Conservation (phyloP, 805 yeast genomes). For the Candida sanyiensis region DNA sequence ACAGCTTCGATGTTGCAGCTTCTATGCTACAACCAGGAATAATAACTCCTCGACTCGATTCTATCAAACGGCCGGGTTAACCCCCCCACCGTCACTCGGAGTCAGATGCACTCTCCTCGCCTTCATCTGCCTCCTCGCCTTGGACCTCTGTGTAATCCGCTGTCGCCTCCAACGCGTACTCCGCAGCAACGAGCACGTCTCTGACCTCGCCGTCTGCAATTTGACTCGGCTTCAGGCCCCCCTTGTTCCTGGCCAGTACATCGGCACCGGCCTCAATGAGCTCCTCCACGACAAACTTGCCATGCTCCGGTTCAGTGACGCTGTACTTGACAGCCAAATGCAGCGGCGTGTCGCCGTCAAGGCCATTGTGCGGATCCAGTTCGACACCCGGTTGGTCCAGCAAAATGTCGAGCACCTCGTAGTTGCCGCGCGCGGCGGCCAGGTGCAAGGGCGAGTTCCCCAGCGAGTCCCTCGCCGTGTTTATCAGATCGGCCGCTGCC, state of each 20-base stretch:
- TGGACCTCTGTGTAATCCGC: constrained; percentile 13
- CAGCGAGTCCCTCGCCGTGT: constrained; percentile 47
- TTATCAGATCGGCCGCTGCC: constrained; percentile 34
- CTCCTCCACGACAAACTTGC: constrained; percentile 68
- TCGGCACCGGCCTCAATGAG: constrained; percentile 90
- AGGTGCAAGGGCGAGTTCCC: constrained; percentile 80
- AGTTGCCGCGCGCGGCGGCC: constrained; percentile 75
- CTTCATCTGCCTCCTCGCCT: constrained; percentile 30
- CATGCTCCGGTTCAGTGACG: constrained; percentile 78
- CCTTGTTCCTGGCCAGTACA: constrained; percentile 53
- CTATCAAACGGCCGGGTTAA: too few species aligned
- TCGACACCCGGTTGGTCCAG: constrained; percentile 89
- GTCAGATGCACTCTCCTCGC: constrained; percentile 20
- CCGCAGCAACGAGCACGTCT: constrained; percentile 74
- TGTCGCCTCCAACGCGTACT: constrained; percentile 49
- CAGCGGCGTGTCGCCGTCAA: constrained; percentile 82
- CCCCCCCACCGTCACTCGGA: too few species aligned
- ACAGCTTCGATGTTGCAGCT: too few species aligned
- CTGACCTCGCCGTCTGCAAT: constrained; percentile 50
- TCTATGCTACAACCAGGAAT: too few species aligned
- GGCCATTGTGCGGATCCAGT: constrained; percentile 68
- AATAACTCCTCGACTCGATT: too few species aligned
- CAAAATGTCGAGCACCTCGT: constrained; percentile 76
- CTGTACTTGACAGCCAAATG: constrained; percentile 80
- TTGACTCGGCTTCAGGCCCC: constrained; percentile 71